Percentiles rank a stretch among this genome's conserved stretches.
phyloP scores from a whole-genome alignment of 2,329 filamentous ascomycete species.

The Cladosporium sp. region DNA sequence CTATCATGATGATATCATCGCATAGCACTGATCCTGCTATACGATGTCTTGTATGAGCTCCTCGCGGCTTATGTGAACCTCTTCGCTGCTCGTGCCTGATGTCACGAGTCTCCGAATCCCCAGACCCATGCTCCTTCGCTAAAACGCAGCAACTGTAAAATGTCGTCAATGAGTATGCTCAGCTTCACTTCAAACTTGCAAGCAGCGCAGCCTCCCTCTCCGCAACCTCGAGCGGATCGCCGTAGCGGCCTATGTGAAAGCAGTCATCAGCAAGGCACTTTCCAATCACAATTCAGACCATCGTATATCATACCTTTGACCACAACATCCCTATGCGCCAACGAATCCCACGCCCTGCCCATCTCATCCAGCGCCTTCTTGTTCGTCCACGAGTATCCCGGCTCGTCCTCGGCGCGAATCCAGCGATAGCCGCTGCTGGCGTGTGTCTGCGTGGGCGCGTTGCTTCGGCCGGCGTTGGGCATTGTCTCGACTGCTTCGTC shows the following conservation, averaged over 20 bases:
- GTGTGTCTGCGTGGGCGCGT: conserved; percentile 33
- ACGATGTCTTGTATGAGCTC: background rate
- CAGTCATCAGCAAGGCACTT: conserved; percentile 18
- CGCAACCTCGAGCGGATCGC: conserved; percentile 40
- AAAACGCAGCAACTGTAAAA: conserved; percentile 15
- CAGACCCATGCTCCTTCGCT: conserved; percentile 9
- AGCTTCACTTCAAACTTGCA: background rate
- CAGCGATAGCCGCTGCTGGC: conserved; percentile 38
- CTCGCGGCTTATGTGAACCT: background rate
- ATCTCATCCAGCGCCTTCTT: conserved; percentile 61
- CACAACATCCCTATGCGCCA: conserved; percentile 52
- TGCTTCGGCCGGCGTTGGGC: conserved; percentile 26
- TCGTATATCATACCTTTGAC: conserved; percentile 35
- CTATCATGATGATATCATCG: background rate
- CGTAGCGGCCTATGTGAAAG: conserved; percentile 34
- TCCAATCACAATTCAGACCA: background rate
- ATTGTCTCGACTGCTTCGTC: conserved; percentile 30
- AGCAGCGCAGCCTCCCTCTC: conserved; percentile 35
- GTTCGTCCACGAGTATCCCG: conserved; percentile 57
- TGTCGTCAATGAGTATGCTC: background rate
- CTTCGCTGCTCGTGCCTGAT: background rate
- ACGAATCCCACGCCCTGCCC: conserved; percentile 50
- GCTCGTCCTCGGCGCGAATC: conserved; percentile 44
- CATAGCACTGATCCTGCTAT: background rate
- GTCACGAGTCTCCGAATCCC: background rate